Percentiles rank a stretch among this genome's conserved stretches.
Conservation (phyloP, 1,284 basidiomycete genomes). For the Malassezia equina region DNA sequence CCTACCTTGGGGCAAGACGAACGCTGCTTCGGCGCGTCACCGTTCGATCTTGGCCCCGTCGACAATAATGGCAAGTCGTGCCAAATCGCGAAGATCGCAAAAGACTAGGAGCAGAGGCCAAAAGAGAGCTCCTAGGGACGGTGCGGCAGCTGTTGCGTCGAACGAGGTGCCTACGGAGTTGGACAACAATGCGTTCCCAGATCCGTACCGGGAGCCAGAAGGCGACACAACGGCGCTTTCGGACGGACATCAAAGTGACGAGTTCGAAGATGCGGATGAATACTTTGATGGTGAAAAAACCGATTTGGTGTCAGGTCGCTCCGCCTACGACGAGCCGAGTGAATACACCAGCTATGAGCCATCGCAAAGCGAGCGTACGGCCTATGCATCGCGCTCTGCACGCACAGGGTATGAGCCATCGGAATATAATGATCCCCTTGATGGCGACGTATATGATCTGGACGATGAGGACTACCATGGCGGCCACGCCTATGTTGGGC, state of each 20-base stretch:
- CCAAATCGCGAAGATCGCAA: background rate
- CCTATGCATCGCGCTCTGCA: background rate
- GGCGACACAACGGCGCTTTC: background rate
- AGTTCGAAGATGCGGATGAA: conserved; percentile 3
- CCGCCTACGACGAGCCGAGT: background rate
- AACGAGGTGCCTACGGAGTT: background rate
- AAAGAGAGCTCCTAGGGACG: background rate
- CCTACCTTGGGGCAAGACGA: background rate
- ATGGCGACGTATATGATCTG: background rate
- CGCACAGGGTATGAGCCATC: background rate
- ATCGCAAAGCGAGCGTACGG: background rate
- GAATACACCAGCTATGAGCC: background rate
- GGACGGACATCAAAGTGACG: background rate
- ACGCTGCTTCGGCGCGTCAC: background rate
- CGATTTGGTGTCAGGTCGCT: background rate
- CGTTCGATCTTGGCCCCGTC: background rate
- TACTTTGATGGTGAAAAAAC: background rate
- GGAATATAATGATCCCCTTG: background rate
- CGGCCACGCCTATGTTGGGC: background rate
- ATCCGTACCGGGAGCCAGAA: background rate
- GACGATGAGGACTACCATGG: background rate
- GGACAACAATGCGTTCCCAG: background rate
- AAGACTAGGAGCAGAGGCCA: background rate
- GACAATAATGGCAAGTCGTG: background rate
- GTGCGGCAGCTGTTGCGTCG: background rate